Evolutionary conservation across 805 yeast genomes (phyloP), one percentile per base, ranked within the genome.

Genomic region (Helenozyma rhizophorensis): DNA sequence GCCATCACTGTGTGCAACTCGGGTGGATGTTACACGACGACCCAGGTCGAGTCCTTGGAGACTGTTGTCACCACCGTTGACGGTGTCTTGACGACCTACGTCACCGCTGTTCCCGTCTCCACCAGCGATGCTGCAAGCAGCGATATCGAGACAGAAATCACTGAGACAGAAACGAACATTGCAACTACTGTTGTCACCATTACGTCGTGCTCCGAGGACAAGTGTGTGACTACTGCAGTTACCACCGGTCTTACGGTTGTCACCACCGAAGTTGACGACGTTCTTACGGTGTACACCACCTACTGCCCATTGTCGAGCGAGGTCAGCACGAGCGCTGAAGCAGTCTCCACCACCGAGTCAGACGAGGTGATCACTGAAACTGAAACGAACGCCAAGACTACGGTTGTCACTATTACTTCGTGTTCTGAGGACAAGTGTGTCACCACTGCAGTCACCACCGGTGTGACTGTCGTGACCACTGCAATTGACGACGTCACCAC

Each of bases 11-110:
- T 59, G 13, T 65, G 72, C 44, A 43, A 52, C 15, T 34, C 36
- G n/a, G 38, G 36, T 17, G 30, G 15, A 7, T 65, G 71, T 36
- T 47, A 45, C 30, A 57, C 50, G 25, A 63, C 70, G 18, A 63
- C 68, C 18, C 56, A 58, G 13, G 36, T 54, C 13, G 55, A 54
- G 27, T 48, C 54, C 10, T 38, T 37, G 27, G 51, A 67, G 25
- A 62, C 69, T 12, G 56, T 51, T 33, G 61, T 67, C 21, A 48
- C 68, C 24, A 57, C 62, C 6, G 53, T 62, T 6, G 57, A 65
- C 34, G 72, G 72, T 21, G 36, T 58, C 14, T 53, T 58, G 46
- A 65, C 71, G n/a, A 62, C 62, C 8, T 33, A 60, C 27, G 60
- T 63, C 19, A 54, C 63, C 6, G 59, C 40, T 6, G 42, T 54